Base-by-base conservation (phyloP, 495 filamentous ascomycete genomes). In the Xylaria cubensis region DNA sequence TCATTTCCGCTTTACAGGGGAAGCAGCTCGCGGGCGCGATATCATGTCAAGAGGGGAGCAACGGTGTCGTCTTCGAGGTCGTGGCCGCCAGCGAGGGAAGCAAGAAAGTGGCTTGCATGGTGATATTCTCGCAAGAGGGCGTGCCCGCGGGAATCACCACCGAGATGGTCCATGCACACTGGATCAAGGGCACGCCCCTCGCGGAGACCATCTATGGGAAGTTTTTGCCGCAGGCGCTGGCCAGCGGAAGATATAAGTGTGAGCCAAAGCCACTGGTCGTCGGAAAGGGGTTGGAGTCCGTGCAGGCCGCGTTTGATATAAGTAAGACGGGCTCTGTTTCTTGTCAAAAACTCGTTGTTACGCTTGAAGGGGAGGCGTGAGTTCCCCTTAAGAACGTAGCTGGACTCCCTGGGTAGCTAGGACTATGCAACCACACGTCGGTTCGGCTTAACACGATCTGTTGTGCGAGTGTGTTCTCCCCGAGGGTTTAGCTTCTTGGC, bases 1-100 rank as follows among this genome's bases (percentile, higher is more conserved):
- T 87, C 17, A 67, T 81, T 0, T 64, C 73, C 12, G 82, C 81
- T 3, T 72, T 81, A 39, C 69, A 76, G 61, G 75, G 70, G 6
- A 74, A 72, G 67, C 39, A 19, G 9, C 69, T 73, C 26, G 75
- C 64, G 0, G 75, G 77, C 44, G 75, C 55, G 70, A 62, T 42
- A 36, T 75, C 58, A 42, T 69, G n/a, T 55, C 15, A 4, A 48
- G 63, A 2, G 64, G 73, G 26, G 61, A 69, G 34, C 34, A 67
- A 67, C 12, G 70, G 61, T 10, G 17, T 62, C 51, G 72, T 74
- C 0, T 75, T 75, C 32, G 75, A 75, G 36, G 64, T 76, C 24
- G 53, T 74, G 15, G 61, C 12, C 13, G 71, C 72, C 19, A 58
- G 67, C 68, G 29, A 75, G 34, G 76, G 76, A 0, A 62, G 64